Conservation (phyloP, 1,284 basidiomycete species). For the Stygiomarasmius scandens region DNA sequence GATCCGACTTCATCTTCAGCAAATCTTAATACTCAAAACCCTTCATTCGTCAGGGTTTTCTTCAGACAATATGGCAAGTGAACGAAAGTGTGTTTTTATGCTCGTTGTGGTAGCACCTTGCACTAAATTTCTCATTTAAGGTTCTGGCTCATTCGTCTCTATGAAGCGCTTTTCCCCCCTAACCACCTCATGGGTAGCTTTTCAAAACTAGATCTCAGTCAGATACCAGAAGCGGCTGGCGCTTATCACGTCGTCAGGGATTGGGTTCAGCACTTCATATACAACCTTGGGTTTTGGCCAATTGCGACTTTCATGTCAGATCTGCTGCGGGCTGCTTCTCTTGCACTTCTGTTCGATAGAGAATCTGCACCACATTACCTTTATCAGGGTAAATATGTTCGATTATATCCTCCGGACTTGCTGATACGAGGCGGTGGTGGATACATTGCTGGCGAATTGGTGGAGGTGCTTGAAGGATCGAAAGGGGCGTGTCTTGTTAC, state of each 20-base stretch:
- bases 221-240: constrained; percentile 7
- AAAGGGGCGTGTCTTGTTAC: neutral
- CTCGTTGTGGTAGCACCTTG: neutral
- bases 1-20: constrained; percentile 14
- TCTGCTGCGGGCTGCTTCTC: constrained; percentile 2
- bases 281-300: neutral
- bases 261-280: constrained; percentile 11
- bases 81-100: constrained; percentile 8
- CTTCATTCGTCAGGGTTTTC: neutral
- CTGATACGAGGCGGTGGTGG: neutral
- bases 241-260: neutral
- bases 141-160: constrained; percentile 12
- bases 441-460: constrained; percentile 3
- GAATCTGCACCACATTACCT: neutral
- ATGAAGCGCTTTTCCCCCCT: constrained; percentile 12
- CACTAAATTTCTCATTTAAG: neutral
- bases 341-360: constrained; percentile 11
- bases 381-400: constrained; percentile 3
- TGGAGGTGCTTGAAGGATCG: neutral
- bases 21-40: constrained; percentile 7
- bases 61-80: neutral
- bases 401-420: neutral
- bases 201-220: neutral
- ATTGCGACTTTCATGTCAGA: constrained; percentile 4
- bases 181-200: constrained; percentile 6